Evolutionary conservation across 2,329 filamentous ascomycete genomes (phyloP).

Genomic region (Daldinia sp.): DNA sequence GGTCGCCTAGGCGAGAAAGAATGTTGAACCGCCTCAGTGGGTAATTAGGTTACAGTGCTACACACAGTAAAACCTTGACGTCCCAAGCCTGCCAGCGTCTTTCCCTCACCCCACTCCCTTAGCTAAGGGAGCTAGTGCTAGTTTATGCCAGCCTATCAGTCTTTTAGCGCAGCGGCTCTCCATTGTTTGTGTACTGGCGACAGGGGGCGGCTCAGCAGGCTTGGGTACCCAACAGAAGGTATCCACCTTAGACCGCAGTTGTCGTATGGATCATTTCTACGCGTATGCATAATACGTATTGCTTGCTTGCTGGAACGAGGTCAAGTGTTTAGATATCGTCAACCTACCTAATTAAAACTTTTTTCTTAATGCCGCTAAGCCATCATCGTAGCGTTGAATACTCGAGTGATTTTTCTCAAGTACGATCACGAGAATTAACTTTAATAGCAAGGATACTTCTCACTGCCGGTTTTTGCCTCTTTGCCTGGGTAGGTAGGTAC

Average conservation of each 20-base stretch:
- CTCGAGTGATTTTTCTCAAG: not conserved
- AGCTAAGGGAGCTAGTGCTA: slow-evolving; percentile 13
- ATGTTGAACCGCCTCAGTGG: slow-evolving; percentile 29
- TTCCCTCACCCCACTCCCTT: slow-evolving; percentile 10
- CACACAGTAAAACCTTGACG: slow-evolving; percentile 12
- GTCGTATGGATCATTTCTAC: slow-evolving; percentile 13
- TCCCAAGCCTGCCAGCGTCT: too few relatives aligned
- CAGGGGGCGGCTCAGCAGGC: slow-evolving; percentile 26
- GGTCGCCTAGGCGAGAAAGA: slow-evolving; percentile 4
- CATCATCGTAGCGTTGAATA: slow-evolving; percentile 4
- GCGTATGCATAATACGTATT: slow-evolving; percentile 5
- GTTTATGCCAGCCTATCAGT: slow-evolving; percentile 18
- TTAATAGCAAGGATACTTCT: slow-evolving; percentile 6
- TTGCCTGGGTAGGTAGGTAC: too few relatives aligned
- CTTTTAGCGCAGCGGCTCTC: slow-evolving; percentile 13
- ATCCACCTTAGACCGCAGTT: slow-evolving; percentile 18
- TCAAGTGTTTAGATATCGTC: slow-evolving; percentile 4
- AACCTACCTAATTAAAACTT: not conserved
- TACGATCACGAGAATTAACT: slow-evolving; percentile 10
- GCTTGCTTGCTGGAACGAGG: not conserved
- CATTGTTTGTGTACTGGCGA: slow-evolving; percentile 18
- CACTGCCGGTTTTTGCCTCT: too few relatives aligned
- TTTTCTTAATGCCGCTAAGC: slow-evolving; percentile 16
- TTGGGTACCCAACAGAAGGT: not conserved
- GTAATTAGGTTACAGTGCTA: slow-evolving; percentile 7